Conservation (phyloP, 306 rosid species). For the Macrotyloma uniflorum region DNA sequence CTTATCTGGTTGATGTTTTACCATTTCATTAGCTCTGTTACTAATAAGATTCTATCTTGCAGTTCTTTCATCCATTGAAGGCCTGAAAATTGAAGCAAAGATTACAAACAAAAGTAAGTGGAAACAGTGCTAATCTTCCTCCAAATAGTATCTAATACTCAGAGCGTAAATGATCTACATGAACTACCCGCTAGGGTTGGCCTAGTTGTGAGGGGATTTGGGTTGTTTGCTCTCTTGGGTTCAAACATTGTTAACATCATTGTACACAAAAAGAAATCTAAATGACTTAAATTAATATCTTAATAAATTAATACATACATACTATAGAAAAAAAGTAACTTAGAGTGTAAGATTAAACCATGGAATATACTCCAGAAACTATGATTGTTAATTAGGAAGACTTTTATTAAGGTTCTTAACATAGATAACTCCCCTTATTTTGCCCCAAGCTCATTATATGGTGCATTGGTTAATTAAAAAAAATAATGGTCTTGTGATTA, state of each 20-base stretch:
- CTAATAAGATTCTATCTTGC: conserved; percentile 53
- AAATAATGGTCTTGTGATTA: conserved; percentile 16
- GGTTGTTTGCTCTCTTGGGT: not conserved
- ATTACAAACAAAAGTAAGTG: conserved; percentile 58
- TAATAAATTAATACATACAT: not conserved
- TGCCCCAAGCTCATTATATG: conserved; percentile 26
- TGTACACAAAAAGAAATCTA: not conserved
- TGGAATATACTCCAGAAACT: conserved; percentile 21
- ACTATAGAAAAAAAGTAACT: conserved; percentile 14
- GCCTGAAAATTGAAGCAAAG: conserved; percentile 59
- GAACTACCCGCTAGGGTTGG: not conserved
- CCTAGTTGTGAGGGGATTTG: not conserved
- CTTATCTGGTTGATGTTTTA: conserved; percentile 24
- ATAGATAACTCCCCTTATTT: conserved; percentile 19
- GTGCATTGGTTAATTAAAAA: conserved; percentile 25
- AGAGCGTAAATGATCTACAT: conserved; percentile 20
- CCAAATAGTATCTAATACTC: conserved; percentile 13
- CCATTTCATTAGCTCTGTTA: conserved; percentile 31
- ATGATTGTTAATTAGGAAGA: conserved; percentile 14
- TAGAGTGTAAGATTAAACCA: conserved; percentile 5
- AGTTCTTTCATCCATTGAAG: conserved; percentile 77
- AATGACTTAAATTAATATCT: not conserved
- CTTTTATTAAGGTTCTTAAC: conserved; percentile 15
- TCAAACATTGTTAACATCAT: not conserved
- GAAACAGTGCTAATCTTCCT: conserved; percentile 24